Conservation (phyloP, 352 stramenopile species). For the Phytopythium oedochilum region DNA sequence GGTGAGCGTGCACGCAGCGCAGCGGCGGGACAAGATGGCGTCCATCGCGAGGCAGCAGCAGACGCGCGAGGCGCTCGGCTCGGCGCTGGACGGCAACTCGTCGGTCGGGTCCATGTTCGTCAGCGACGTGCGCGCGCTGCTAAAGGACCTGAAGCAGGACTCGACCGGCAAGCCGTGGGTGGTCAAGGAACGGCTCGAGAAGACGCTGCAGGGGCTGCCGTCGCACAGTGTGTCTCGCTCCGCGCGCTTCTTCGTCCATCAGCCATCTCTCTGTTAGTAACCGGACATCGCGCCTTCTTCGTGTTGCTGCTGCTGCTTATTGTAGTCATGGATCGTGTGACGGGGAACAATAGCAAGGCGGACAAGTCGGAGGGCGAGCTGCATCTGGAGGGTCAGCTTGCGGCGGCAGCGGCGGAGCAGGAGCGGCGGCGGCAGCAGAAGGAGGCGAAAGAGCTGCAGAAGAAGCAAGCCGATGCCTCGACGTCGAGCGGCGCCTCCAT, state of each 20-base stretch:
- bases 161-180: constrained; percentile 56
- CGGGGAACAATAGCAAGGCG: constrained; percentile 17
- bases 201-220: constrained; percentile 52
- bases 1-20: constrained; percentile 23
- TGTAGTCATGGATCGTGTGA: constrained; percentile 53
- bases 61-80: constrained; percentile 15
- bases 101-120: constrained; percentile 52
- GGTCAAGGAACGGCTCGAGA: constrained; percentile 61
- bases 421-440: constrained; percentile 17
- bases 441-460: constrained; percentile 6
- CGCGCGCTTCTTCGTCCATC: not conserved
- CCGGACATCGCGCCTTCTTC: no score
- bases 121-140: constrained; percentile 50
- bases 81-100: constrained; percentile 20
- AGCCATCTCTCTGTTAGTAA: no score
- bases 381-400: constrained; percentile 53
- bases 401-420: constrained; percentile 23
- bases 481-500: constrained; percentile 13
- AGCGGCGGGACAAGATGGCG: constrained; percentile 20
- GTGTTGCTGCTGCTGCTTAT: no score
- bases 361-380: constrained; percentile 46
- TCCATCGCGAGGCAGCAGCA: constrained; percentile 11
- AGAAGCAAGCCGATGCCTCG: constrained; percentile 5
- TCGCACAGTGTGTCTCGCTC: constrained; percentile 31
- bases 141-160: constrained; percentile 60